Base-by-base conservation (phyloP, 495 filamentous ascomycete genomes). In the Penicillium tannophilum region DNA sequence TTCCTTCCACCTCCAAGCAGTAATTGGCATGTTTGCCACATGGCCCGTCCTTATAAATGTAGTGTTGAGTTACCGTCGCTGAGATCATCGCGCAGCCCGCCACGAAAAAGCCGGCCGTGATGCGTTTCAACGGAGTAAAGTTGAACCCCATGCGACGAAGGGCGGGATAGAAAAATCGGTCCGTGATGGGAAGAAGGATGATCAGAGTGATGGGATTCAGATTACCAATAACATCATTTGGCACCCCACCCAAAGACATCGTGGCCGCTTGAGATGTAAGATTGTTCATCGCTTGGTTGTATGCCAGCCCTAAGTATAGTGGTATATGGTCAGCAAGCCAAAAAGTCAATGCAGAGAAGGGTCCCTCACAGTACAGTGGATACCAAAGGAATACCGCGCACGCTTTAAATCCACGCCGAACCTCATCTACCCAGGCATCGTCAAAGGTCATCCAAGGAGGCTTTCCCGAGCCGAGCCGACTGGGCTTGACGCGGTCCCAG, bases 141-240 rank as follows among this genome's bases (percentile, higher is more conserved):
- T 84, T 79, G 72, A 91, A 76, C 4, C 84, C 82, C 17, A 75
- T 60, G 44, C 80, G 84, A 53, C 88, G 84, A 14, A 93, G 73
- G 7, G 66, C 64, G 0, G 90, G 90, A 68, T 92, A 94, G 52
- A 93, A 30, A 53, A 90, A 33, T 11, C 79, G 72, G 64, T 94
- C 90, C 60, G 82, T 79, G 55, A 93, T 80, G 9, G 90, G 90
- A 54, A 93, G 91, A 59, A 92, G 82, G 70, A 94, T 89, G 68
- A 93, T 82, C 39, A 93, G 73, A 2, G 88, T 79, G 56, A 93
- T 76, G 12, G 90, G 89, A 68, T 93, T 86, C 30, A 94, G 81
- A 68, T 93, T 94, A 62, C 82, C 83, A 63, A 93, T 77, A 26
- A 93, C 79, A 65, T 94, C 90, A 73, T 93, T 91, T 52, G 90